These are phyloP conservation scores for Suhomyces coccinellae DNA, from an alignment of 1,139 yeast genomes.

Conservation along the genomic window DNA sequence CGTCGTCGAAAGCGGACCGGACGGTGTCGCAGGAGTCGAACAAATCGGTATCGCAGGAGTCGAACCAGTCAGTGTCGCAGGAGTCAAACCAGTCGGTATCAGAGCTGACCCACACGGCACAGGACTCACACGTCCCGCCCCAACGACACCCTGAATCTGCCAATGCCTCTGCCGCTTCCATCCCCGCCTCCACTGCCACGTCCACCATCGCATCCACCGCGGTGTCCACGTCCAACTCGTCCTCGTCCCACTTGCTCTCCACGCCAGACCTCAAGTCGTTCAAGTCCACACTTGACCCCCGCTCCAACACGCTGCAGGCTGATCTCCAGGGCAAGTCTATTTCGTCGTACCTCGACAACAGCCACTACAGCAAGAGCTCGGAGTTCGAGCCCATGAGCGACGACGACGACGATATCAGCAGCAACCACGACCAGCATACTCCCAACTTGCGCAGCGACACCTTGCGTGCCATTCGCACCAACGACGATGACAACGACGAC, in stretches of 20 bases:
- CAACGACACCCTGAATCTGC: too few relatives aligned
- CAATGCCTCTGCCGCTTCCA: too few relatives aligned
- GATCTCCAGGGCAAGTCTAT: constrained; percentile 12
- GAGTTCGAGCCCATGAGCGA: constrained; percentile 14
- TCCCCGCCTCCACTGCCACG: neutral
- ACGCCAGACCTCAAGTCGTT: constrained; percentile 16
- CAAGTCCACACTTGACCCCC: constrained; percentile 41
- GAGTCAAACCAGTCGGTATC: too few relatives aligned
- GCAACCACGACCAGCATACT: constrained; percentile 7
- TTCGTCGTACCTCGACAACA: constrained; percentile 12
- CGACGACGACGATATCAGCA: constrained; percentile 6
- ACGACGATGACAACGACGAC: constrained; percentile 27
- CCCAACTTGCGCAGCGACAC: constrained; percentile 24
- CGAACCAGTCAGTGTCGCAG: too few relatives aligned
- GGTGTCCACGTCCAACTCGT: neutral
- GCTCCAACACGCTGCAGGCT: constrained; percentile 28
- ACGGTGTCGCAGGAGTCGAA: too few relatives aligned
- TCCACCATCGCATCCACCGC: neutral
- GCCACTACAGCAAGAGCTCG: constrained; percentile 17
- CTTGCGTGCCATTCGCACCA: constrained; percentile 35
- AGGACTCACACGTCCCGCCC: too few relatives aligned
- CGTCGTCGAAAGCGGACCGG: too few relatives aligned
- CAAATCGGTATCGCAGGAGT: too few relatives aligned
- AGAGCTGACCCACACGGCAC: too few relatives aligned
- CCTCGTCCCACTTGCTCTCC: neutral